Conservation (phyloP, 345 rosid species). For the Salix udensis region DNA sequence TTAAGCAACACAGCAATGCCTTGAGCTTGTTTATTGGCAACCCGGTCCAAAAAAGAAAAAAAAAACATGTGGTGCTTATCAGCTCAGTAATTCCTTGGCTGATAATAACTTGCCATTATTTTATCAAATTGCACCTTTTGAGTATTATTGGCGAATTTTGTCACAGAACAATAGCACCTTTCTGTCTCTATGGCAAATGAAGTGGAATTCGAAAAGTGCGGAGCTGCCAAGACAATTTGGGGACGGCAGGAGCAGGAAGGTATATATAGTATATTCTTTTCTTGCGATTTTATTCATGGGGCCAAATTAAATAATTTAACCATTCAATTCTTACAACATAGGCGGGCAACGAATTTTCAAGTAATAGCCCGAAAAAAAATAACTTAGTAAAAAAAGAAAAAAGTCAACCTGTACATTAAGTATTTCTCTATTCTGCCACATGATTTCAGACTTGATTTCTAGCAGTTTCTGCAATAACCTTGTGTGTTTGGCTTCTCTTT, state of each 20-base stretch:
- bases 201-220: not conserved
- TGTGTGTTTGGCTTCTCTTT: not conserved
- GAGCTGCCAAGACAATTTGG: not conserved
- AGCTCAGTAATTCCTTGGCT: not conserved
- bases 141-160: too few species aligned
- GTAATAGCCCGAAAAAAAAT: not conserved
- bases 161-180: not conserved
- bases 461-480: slow-evolving; percentile 4
- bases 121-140: not conserved
- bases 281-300: slow-evolving; percentile 19
- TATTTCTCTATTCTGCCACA: slow-evolving; percentile 14
- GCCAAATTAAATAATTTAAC: slow-evolving; percentile 10
- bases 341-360: slow-evolving; percentile 1
- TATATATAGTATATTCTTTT: not conserved
- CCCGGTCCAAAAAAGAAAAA: not conserved
- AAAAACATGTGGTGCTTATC: not conserved
- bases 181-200: not conserved
- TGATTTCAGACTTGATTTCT: not conserved
- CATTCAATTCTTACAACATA: slow-evolving; percentile 24
- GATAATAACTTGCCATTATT: not conserved
- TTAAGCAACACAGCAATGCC: not conserved
- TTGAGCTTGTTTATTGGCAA: not conserved
- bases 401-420: slow-evolving; percentile 13
- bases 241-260: too few species aligned
- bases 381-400: not conserved